Conservation (phyloP, 1,284 basidiomycete species). For the Rhodotorula glutinis region DNA sequence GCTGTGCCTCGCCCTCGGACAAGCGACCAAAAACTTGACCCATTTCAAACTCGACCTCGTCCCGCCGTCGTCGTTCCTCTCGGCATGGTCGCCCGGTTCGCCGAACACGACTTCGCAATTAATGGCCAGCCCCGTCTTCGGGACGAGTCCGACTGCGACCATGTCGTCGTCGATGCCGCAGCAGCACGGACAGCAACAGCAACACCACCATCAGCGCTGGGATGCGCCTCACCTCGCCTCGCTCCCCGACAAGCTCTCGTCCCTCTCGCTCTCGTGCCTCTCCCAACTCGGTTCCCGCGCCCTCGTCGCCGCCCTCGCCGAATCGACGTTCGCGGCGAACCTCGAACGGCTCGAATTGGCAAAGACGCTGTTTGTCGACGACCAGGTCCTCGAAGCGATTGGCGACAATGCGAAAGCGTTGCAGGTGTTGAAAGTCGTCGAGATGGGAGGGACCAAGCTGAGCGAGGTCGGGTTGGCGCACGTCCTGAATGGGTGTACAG, state of each 20-base stretch:
- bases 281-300: slow-evolving; percentile 15
- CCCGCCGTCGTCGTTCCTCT: neutral
- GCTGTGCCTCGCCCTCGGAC: slow-evolving; percentile 32
- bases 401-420: slow-evolving; percentile 7
- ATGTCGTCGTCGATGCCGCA: neutral
- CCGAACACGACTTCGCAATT: no score
- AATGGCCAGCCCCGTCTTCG: neutral
- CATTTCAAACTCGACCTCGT: slow-evolving; percentile 27
- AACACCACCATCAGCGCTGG: no score
- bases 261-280: slow-evolving; percentile 25
- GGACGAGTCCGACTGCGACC: neutral
- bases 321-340: slow-evolving; percentile 11
- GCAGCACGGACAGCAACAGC: no score
- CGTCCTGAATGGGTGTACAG: slow-evolving; percentile 22
- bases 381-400: slow-evolving; percentile 18
- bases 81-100: no score
- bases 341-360: slow-evolving; percentile 29
- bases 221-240: slow-evolving; percentile 28
- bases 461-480: slow-evolving; percentile 22
- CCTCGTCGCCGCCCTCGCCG: slow-evolving; percentile 9
- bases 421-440: slow-evolving; percentile 12
- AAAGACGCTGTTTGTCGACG: slow-evolving; percentile 36
- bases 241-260: slow-evolving; percentile 11
- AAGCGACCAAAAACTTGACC: slow-evolving; percentile 6
- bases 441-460: slow-evolving; percentile 38